Evolutionary conservation across 163 green algal genomes (phyloP).

Genomic region (Chlamydomonas reinhardtii): DNA sequence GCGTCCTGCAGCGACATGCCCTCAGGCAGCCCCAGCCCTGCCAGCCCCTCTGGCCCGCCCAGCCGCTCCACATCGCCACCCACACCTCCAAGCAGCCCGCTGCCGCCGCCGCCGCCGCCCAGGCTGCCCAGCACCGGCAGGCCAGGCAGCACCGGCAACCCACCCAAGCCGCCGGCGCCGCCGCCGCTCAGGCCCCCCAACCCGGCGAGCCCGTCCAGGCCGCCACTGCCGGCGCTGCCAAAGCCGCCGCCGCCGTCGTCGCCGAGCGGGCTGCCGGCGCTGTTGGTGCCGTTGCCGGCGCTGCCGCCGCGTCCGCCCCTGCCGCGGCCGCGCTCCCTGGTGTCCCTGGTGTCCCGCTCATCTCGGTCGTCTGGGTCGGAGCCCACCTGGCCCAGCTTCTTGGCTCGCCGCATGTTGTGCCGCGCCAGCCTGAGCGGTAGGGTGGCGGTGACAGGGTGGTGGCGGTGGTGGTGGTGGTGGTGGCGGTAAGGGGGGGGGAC

Average conservation of each 20-base stretch:
- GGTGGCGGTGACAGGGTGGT: too few species aligned
- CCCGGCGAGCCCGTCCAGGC: not conserved
- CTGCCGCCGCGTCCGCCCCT: not conserved
- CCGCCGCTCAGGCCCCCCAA: not conserved
- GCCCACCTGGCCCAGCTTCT: constrained; percentile 48
- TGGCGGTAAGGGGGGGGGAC: not conserved
- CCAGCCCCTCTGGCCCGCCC: not conserved
- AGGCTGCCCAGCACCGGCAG: too few species aligned
- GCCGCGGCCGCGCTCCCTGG: not conserved
- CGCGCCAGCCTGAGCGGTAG: constrained; percentile 67
- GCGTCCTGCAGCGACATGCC: constrained; percentile 5
- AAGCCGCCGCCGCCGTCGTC: not conserved
- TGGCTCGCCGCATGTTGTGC: constrained; percentile 83
- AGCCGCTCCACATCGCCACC: not conserved
- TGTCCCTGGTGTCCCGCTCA: not conserved
- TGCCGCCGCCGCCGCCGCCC: too few species aligned
- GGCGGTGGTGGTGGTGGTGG: not conserved
- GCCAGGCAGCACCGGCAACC: not conserved
- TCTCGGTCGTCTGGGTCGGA: not conserved
- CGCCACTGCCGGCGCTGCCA: not conserved
- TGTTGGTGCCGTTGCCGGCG: constrained; percentile 2
- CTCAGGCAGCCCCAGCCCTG: not conserved
- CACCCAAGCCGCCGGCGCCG: not conserved
- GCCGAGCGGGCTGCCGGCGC: not conserved
- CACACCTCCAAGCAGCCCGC: not conserved